Conservation (phyloP, 352 stramenopile genomes). For the Phytophthora tubulina region DNA sequence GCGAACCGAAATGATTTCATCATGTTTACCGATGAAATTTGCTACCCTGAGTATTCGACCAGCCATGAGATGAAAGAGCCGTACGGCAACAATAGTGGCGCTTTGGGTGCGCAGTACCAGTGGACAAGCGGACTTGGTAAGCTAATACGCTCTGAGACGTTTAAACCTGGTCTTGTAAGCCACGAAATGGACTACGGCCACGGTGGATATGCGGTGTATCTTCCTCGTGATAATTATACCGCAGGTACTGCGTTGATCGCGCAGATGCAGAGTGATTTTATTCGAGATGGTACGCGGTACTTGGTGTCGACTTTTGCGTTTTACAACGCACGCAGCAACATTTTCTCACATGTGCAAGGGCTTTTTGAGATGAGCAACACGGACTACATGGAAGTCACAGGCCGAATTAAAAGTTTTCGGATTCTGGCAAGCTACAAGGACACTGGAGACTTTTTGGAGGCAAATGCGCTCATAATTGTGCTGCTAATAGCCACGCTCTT, state of each 20-base stretch:
- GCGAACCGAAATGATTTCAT: constrained; percentile 61
- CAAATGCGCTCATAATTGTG: constrained; percentile 75
- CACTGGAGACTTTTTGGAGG: constrained; percentile 48
- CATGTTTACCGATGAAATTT: constrained; percentile 77
- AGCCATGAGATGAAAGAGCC: constrained; percentile 53
- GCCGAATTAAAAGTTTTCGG: constrained; percentile 77
- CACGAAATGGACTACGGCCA: constrained; percentile 77
- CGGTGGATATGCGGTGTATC: constrained; percentile 76
- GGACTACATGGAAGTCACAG: constrained; percentile 80
- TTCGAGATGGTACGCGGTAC: constrained; percentile 74
- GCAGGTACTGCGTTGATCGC: constrained; percentile 49
- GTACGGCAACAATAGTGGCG: constrained; percentile 56
- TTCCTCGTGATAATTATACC: constrained; percentile 78
- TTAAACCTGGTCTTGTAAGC: constrained; percentile 73
- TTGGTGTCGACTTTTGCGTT: constrained; percentile 68
- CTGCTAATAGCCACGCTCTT: constrained; percentile 60
- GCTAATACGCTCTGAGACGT: constrained; percentile 73
- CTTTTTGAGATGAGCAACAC: constrained; percentile 84
- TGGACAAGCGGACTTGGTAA: constrained; percentile 52
- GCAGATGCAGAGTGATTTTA: constrained; percentile 66
- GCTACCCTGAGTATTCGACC: constrained; percentile 69
- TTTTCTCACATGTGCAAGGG: constrained; percentile 80
- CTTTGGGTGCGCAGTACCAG: constrained; percentile 50
- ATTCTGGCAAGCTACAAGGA: constrained; percentile 67
- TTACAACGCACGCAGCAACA: constrained; percentile 80